Conservation (phyloP, 441 rosid genomes). For the Gossypium schwendimanii region DNA sequence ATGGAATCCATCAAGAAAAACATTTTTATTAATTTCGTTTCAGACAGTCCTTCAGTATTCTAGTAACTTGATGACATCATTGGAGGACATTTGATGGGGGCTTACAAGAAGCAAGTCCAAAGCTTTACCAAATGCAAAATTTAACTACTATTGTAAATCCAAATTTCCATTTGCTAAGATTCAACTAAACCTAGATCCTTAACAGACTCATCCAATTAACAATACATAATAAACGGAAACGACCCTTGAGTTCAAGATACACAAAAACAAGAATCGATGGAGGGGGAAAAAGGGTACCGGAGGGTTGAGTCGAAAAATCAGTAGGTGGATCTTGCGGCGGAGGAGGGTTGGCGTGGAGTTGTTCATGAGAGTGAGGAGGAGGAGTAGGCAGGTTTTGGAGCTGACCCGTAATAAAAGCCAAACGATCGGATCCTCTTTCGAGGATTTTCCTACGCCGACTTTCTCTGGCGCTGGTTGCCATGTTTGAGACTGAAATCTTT, state of each 20-base stretch:
- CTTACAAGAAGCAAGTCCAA: not conserved
- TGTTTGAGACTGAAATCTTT: constrained; percentile 3
- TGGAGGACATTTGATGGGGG: not conserved
- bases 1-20: not conserved
- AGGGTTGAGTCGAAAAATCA: constrained; percentile 15
- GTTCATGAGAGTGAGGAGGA: constrained; percentile 21
- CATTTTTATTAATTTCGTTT: not conserved
- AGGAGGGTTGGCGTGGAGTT: constrained; percentile 19
- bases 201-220: not conserved
- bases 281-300: constrained; percentile 23
- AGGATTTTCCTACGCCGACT: constrained; percentile 69
- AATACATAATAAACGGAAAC: not conserved
- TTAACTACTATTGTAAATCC: not conserved
- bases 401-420: constrained; percentile 69
- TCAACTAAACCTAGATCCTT: not conserved
- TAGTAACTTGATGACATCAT: not conserved
- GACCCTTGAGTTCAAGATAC: not conserved
- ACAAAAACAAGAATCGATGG: not conserved
- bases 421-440: constrained; percentile 80
- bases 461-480: constrained; percentile 67
- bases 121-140: not conserved
- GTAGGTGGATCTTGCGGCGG: constrained; percentile 22
- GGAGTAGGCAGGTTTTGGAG: constrained; percentile 36
- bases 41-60: not conserved
- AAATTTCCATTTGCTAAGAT: not conserved